Evolutionary conservation across 1,284 basidiomycete species (phyloP).

Genomic region (Singerocomus rubriflavus): DNA sequence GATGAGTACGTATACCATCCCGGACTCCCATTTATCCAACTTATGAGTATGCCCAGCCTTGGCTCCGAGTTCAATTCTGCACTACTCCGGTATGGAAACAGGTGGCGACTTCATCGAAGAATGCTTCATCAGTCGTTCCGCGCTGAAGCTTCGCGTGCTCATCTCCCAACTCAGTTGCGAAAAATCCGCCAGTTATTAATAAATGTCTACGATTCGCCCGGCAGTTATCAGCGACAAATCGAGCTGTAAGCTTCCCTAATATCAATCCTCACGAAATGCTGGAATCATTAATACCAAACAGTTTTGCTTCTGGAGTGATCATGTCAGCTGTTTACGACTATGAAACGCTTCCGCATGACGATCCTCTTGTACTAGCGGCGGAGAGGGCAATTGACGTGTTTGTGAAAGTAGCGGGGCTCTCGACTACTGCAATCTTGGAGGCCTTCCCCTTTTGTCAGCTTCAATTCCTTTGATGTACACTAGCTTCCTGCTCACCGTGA

Average conservation of each 20-base stretch:
- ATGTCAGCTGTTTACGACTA: conserved; percentile 36
- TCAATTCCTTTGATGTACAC: conserved; percentile 8
- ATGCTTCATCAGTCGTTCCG: conserved; percentile 34
- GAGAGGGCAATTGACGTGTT: conserved; percentile 31
- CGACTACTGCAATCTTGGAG: conserved; percentile 29
- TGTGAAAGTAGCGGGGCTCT: conserved; percentile 26
- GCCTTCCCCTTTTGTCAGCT: conserved; percentile 34
- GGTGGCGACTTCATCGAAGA: conserved; percentile 33
- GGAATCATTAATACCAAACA: conserved; percentile 5
- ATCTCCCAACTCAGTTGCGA: conserved; percentile 29
- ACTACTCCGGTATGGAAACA: conserved; percentile 29
- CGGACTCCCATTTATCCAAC: not conserved
- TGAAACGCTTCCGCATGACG: conserved; percentile 27
- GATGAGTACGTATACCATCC: conserved; percentile 18
- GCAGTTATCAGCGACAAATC: conserved; percentile 28
- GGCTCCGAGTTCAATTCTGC: conserved; percentile 33
- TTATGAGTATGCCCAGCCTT: conserved; percentile 14
- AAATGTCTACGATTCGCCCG: conserved; percentile 23
- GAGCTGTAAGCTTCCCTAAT: conserved; percentile 26
- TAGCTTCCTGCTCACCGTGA: conserved; percentile 15
- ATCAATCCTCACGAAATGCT: not conserved
- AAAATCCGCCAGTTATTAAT: conserved; percentile 29
- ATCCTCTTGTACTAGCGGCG: conserved; percentile 30
- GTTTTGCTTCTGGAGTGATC: conserved; percentile 32
- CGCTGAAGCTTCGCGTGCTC: conserved; percentile 25